Percentiles rank a stretch among this genome's conserved stretches.
Conservation (phyloP, 345 rosid species). For the Hypericum androsaemum region DNA sequence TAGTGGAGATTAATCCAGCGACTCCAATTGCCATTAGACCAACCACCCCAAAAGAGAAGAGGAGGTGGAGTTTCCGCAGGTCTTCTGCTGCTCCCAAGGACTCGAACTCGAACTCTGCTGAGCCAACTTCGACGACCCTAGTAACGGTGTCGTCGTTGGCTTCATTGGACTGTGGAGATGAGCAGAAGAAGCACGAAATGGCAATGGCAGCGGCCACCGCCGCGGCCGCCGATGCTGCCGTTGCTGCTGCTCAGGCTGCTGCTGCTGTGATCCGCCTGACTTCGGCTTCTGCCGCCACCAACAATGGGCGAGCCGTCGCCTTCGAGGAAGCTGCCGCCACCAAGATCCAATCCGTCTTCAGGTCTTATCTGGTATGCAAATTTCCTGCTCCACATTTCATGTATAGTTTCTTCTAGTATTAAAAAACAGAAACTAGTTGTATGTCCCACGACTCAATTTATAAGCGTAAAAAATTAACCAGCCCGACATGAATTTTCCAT, state of each 20-base stretch:
- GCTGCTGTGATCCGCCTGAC: slow-evolving; percentile 39
- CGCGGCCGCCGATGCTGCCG: slow-evolving; percentile 37
- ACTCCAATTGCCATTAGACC: slow-evolving; percentile 39
- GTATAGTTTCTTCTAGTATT: not conserved
- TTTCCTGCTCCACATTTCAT: not conserved
- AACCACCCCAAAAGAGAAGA: slow-evolving; percentile 63
- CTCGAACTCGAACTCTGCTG: slow-evolving; percentile 18
- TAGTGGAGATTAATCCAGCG: slow-evolving; percentile 23
- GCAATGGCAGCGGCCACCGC: slow-evolving; percentile 35
- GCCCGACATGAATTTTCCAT: too few species aligned
- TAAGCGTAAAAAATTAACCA: too few species aligned
- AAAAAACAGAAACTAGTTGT: not conserved
- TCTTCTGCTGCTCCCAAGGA: slow-evolving; percentile 52
- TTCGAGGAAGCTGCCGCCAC: slow-evolving; percentile 55
- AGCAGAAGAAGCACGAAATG: slow-evolving; percentile 38
- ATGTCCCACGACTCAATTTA: too few species aligned
- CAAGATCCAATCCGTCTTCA: slow-evolving; percentile 67
- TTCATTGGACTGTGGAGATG: slow-evolving; percentile 24
- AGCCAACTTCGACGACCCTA: slow-evolving; percentile 12
- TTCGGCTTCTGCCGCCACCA: slow-evolving; percentile 7
- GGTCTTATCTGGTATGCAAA: slow-evolving; percentile 68
- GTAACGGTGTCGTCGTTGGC: slow-evolving; percentile 8
- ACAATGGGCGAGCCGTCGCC: slow-evolving; percentile 17
- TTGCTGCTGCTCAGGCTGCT: slow-evolving; percentile 44
- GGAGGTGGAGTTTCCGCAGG: slow-evolving; percentile 84